These are phyloP conservation scores for Lepidium campestre DNA, from an alignment of 441 rosid species.

Conservation along the genomic window DNA sequence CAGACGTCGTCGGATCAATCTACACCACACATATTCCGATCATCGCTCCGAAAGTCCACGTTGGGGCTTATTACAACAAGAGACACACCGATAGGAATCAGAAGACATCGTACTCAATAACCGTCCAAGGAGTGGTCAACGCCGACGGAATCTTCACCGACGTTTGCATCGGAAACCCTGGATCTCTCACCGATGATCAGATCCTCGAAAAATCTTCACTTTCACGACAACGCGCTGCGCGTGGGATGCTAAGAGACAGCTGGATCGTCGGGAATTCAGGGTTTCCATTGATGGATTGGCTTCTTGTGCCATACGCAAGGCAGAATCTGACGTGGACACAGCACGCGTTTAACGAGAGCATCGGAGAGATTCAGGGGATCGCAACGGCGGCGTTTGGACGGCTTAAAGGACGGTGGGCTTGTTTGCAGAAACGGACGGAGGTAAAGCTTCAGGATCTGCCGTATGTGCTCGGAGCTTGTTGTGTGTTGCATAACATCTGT, in stretches of 20 bases:
- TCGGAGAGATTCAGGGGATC: constrained; percentile 38
- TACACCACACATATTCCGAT: constrained; percentile 81
- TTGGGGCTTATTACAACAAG: constrained; percentile 67
- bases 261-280: constrained; percentile 71
- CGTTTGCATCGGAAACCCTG: constrained; percentile 85
- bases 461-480: constrained; percentile 75
- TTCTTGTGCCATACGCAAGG: constrained; percentile 72
- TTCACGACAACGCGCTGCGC: constrained; percentile 48
- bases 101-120: constrained; percentile 78
- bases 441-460: constrained; percentile 80
- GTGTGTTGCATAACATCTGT: constrained; percentile 76
- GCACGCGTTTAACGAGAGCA: constrained; percentile 63
- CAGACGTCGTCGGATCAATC: constrained; percentile 72
- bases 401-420: constrained; percentile 70
- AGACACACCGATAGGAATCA: constrained; percentile 80
- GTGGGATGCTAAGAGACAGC: constrained; percentile 60
- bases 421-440: constrained; percentile 76
- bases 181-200: constrained; percentile 70
- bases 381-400: constrained; percentile 52
- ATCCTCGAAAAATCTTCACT: constrained; percentile 69
- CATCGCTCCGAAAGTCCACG: constrained; percentile 67
- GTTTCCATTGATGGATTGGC: constrained; percentile 65
- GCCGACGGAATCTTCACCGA: constrained; percentile 64
- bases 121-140: constrained; percentile 81
- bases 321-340: constrained; percentile 80